Evolutionary conservation across 139 green algal genomes (phyloP), one percentile per base, ranked within the genome.

Genomic region (Chlamydomonas asymmetrica): DNA sequence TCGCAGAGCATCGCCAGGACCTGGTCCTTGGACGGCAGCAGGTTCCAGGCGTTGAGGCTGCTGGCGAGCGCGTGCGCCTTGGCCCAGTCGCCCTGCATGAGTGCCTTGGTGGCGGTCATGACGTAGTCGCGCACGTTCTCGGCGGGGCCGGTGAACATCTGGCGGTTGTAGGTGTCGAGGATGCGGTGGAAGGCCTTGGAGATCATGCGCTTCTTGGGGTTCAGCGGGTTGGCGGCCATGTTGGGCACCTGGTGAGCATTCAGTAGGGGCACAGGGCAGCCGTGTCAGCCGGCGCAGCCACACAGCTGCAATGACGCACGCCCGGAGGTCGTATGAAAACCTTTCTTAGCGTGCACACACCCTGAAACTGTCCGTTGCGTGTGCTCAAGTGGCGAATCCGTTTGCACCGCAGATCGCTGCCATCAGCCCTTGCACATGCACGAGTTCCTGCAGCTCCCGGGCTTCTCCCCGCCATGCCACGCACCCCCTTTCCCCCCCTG

Each of bases 71-170:
- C 76, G 63, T 91, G 90, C 0, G 92, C 85, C 40, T 85, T 84
- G 20, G 72, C 59, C 97, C 97, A 99, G 79, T 97, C 88, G 38
- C 96, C 96, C 71, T 76, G 56, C 60, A 89, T 83, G 38, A 98
- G 86, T 16, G 89, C 87, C 5, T 86, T 80, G 7, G 89, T 93
- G 8, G 92, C 91, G 0, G 93, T 92, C 91, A 99, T 97, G 22
- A 99, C 87, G 81, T 98, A 93, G 82, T 99, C 97, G 50, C 97
- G 89, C 67, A 99, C 95, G 57, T 95, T 98, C 88, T 99, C 97
- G 40, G 97, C 94, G 13, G 97, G 97, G 2, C 96, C 96, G 67
- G 82, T 75, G 73, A 72, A 71, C 32, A 82, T 84, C 82, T 97
- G 94, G 45, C 88, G 82, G 39, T 94, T 90, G 78, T 98, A 98